phyloP scores from a whole-genome alignment of 768 basidiomycete species.

The Termitomyces bulborhizus region DNA sequence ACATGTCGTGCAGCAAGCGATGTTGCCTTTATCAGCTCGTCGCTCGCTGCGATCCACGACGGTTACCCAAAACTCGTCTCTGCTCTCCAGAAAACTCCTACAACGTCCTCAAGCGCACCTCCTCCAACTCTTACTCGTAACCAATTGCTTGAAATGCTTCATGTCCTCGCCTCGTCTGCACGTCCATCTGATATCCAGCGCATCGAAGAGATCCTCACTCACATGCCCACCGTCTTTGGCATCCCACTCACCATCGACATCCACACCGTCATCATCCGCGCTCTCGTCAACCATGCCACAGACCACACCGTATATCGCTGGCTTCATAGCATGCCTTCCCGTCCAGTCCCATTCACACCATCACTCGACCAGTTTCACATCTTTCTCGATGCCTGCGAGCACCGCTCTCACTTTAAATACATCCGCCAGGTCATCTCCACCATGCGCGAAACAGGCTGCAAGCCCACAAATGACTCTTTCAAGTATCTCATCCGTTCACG shows the following conservation, averaged over 20 bases:
- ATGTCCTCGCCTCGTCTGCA: conserved; percentile 44
- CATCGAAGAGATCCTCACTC: conserved; percentile 45
- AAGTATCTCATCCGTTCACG: conserved; percentile 40
- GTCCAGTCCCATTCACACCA: conserved; percentile 39
- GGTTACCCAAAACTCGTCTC: conserved; percentile 8
- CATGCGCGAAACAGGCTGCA: conserved; percentile 33
- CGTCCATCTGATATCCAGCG: conserved; percentile 47
- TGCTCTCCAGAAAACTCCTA: conserved; percentile 13
- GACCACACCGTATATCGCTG: conserved; percentile 39
- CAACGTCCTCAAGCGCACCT: background rate
- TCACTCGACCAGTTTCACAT: conserved; percentile 49
- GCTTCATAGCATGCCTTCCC: conserved; percentile 46
- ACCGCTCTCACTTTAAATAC: conserved; percentile 24
- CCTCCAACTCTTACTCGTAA: conserved; percentile 16
- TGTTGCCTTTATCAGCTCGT: too few species aligned
- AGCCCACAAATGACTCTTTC: conserved; percentile 41
- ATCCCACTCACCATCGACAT: conserved; percentile 37
- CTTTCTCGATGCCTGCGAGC: conserved; percentile 36
- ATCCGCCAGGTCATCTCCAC: conserved; percentile 29
- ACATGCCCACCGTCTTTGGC: conserved; percentile 42
- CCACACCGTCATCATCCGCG: conserved; percentile 43
- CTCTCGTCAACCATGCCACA: conserved; percentile 39
- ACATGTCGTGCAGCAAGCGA: too few species aligned
- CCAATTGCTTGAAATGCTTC: conserved; percentile 34
- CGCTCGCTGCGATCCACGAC: too few species aligned